Base-by-base conservation (phyloP, 148 eudicot genomes). In the Arctostaphylos glauca region DNA sequence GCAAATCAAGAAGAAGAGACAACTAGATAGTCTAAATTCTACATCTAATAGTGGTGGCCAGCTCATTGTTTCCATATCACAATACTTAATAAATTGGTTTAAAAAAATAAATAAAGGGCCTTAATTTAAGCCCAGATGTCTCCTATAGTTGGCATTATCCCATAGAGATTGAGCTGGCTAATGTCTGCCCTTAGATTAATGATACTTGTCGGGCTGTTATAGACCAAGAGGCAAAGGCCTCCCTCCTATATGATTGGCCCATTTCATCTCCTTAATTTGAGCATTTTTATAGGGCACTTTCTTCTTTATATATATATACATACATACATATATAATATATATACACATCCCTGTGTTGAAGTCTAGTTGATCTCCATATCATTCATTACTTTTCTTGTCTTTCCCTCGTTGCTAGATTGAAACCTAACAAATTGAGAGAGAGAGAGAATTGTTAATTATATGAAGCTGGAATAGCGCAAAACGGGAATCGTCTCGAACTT, bases 81-180 rank as follows among this genome's bases (percentile, higher is more conserved):
- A n/a, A 19, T 48, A 15, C 56, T 21, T 9, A 21, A 48, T 3
- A 78, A 56, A 49, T 44, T n/a, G 73, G 81, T 4, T 16, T 49
- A 6, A 70, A 70, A 43, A 70, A 70, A 38, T 66, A 68, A 43
- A 77, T 16, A 66, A 47, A 55, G 23, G 55, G 47, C 31, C 21
- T 73, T 82, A 73, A 79, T 25, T 73, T 68, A 79, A 74, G 82
- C 82, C 76, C 47, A 73, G 31, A 81, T 87, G 89, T 87, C 86
- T 76, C 88, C 86, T 74, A 74, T 23, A 47, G 52, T 25, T 77
- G 83, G 81, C 80, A 74, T 70, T 79, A 80, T 77, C 72, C 84
- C 76, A 81, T 84, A 13, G 81, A 81, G 59, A 81, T 77, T 84
- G 84, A 83, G 90, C 82, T 88, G 88, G 87, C 84, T 83, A 19